A percentile compares a stretch with the other conserved stretches of the same genome.
phyloP scores from a whole-genome alignment of 2,329 filamentous ascomycete species.

The Epichloe typhina region DNA sequence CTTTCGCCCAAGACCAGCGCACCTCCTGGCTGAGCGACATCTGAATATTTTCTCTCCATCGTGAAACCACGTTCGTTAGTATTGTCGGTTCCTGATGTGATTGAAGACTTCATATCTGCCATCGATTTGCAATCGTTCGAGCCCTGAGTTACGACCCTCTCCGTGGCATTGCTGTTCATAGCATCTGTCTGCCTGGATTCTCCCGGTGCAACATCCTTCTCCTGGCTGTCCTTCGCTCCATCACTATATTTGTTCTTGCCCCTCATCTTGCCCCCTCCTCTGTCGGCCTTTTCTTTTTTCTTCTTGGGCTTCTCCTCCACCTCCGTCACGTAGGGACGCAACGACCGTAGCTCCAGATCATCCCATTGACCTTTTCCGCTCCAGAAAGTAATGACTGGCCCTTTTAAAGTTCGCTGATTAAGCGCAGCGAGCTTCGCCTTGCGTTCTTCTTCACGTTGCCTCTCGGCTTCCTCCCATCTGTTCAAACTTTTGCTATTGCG shows the following conservation, averaged over 20 bases:
- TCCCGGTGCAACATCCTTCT: not conserved
- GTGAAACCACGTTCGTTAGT: not conserved
- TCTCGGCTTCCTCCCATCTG: conserved; percentile 87
- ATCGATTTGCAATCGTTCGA: not conserved
- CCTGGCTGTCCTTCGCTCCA: conserved; percentile 8
- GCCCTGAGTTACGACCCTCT: not conserved
- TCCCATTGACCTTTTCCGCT: conserved; percentile 80
- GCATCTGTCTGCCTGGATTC: conserved; percentile 6
- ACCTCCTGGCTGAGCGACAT: too few species aligned
- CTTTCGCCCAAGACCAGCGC: not conserved
- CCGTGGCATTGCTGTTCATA: conserved; percentile 5
- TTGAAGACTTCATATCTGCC: not conserved
- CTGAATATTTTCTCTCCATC: not conserved
- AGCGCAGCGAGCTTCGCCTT: conserved; percentile 74
- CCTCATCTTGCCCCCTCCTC: conserved; percentile 15
- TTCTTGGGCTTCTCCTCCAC: conserved; percentile 50
- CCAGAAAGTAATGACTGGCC: conserved; percentile 84
- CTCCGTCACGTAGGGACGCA: conserved; percentile 52
- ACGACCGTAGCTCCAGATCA: conserved; percentile 57
- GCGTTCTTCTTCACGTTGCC: conserved; percentile 72
- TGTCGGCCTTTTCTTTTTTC: conserved; percentile 35
- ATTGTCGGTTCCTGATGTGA: not conserved
- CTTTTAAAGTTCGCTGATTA: conserved; percentile 73
- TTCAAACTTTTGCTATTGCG: conserved; percentile 83
- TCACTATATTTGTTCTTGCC: conserved; percentile 15